These are phyloP conservation scores for Glycyrrhiza uralensis DNA, from an alignment of 306 rosid species.

Conservation along the genomic window DNA sequence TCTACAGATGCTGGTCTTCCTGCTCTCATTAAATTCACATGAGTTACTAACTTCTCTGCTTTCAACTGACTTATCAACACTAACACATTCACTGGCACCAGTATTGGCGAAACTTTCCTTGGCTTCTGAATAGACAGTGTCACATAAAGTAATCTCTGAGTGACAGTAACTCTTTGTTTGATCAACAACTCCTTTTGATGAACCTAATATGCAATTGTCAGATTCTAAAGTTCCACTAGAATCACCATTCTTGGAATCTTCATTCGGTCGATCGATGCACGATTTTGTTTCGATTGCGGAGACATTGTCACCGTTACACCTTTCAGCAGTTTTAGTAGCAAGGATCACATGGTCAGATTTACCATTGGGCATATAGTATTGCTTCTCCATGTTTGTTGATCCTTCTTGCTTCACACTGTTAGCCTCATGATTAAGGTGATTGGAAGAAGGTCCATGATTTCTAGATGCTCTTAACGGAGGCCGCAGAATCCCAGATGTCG, in stretches of 20 bases:
- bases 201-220: slow-evolving; percentile 29
- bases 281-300: slow-evolving; percentile 40
- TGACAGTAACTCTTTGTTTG: no score
- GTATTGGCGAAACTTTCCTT: slow-evolving; percentile 76
- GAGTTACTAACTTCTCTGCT: slow-evolving; percentile 56
- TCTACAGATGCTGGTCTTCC: slow-evolving; percentile 81
- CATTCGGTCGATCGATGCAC: slow-evolving; percentile 28
- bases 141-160: slow-evolving; percentile 42
- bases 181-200: slow-evolving; percentile 39
- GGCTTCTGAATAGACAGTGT: slow-evolving; percentile 69
- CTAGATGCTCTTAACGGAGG: slow-evolving; percentile 44
- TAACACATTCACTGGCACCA: slow-evolving; percentile 69
- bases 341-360: slow-evolving; percentile 33
- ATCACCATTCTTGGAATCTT: slow-evolving; percentile 36
- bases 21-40: slow-evolving; percentile 61
- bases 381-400: slow-evolving; percentile 28
- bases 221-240: slow-evolving; percentile 41
- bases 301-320: slow-evolving; percentile 38
- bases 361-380: slow-evolving; percentile 21
- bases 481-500: slow-evolving; percentile 41
- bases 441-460: slow-evolving; percentile 46
- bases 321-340: slow-evolving; percentile 33
- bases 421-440: slow-evolving; percentile 32
- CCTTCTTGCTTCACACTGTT: slow-evolving; percentile 28
- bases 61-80: slow-evolving; percentile 67